A percentile compares a stretch with the other conserved stretches of the same genome.
Conservation (phyloP, 441 rosid genomes). For the Bocquillonia castaneifolia region DNA sequence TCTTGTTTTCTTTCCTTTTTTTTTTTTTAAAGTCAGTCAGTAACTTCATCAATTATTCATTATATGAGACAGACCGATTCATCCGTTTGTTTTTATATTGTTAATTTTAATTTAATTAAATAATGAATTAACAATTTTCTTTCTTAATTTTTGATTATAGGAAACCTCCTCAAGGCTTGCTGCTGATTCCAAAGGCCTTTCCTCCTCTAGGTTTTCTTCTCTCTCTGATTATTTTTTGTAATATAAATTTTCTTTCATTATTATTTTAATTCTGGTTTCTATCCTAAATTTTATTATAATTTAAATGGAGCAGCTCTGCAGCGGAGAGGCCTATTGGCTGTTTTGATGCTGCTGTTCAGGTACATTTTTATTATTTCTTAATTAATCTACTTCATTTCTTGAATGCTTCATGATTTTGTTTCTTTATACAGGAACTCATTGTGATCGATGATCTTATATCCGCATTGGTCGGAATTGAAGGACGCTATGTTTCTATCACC, state of each 20-base stretch:
- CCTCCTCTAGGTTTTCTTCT: slow-evolving; percentile 31
- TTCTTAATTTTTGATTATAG: slow-evolving; percentile 26
- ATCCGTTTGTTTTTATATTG: not conserved
- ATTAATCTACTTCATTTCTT: not conserved
- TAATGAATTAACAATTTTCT: no score
- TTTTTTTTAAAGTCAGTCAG: not conserved
- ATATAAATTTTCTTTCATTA: not conserved
- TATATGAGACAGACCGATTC: not conserved
- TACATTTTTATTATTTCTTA: slow-evolving; percentile 12
- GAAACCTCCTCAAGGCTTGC: slow-evolving; percentile 60
- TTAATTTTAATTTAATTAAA: no score
- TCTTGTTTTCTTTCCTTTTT: no score
- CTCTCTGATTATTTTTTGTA: not conserved
- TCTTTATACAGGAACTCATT: slow-evolving; percentile 63
- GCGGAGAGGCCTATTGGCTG: slow-evolving; percentile 68
- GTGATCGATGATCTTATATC: slow-evolving; percentile 86
- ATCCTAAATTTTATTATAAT: not conserved
- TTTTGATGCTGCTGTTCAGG: slow-evolving; percentile 83
- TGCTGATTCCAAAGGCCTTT: slow-evolving; percentile 41
- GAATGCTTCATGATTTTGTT: not conserved
- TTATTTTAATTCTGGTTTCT: not conserved
- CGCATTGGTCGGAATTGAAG: slow-evolving; percentile 93
- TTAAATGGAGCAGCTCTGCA: slow-evolving; percentile 38
- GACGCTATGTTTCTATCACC: slow-evolving; percentile 72
- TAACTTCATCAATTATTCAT: not conserved